Evolutionary conservation across 305 asterid genomes (phyloP).

Genomic region (Fraxinus dipetala): DNA sequence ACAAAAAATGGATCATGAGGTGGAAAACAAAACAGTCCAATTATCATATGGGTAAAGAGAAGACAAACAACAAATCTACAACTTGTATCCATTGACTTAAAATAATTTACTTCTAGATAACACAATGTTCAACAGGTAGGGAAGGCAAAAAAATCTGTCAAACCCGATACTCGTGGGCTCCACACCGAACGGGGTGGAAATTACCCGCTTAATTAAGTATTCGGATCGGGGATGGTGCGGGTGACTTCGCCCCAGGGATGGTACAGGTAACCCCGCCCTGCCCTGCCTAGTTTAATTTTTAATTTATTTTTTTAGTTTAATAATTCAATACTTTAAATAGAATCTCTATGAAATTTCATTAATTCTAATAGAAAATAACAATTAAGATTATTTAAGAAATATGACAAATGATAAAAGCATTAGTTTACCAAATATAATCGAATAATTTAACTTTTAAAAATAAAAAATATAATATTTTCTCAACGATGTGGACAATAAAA

Average conservation of each 20-base stretch:
- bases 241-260: not conserved
- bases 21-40: not conserved
- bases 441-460: not conserved
- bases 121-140: not conserved
- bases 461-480: not conserved
- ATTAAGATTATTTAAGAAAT: no score
- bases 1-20: slow-evolving; percentile 16
- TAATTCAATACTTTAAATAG: no score
- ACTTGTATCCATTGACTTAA: slow-evolving; percentile 29
- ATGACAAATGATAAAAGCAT: not conserved
- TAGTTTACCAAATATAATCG: not conserved
- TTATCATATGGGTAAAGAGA: not conserved
- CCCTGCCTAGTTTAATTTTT: no score
- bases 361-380: no score
- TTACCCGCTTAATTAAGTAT: not conserved
- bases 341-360: no score
- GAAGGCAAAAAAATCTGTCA: not conserved
- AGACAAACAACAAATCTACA: slow-evolving; percentile 21
- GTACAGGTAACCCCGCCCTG: not conserved
- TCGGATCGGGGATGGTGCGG: no score
- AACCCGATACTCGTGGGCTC: not conserved
- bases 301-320: no score
- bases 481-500: not conserved
- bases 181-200: fast-evolving
- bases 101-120: not conserved